Conservation (phyloP, 768 basidiomycete genomes). For the Gyrodon lividus region DNA sequence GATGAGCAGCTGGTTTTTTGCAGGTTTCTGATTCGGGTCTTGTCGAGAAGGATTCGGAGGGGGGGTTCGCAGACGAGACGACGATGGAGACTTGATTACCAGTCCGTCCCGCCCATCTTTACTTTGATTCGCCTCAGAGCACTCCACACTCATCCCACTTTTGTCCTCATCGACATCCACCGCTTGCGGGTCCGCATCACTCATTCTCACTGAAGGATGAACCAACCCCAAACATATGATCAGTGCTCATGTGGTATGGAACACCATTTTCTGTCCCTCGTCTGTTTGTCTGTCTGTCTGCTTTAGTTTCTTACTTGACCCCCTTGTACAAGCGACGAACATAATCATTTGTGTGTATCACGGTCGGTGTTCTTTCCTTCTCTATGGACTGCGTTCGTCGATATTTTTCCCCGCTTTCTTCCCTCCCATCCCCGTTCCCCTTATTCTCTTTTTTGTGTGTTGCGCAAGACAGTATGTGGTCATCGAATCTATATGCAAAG, state of each 20-base stretch:
- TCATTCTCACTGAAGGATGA: constrained; percentile 9
- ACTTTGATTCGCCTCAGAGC: constrained; percentile 21
- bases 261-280: constrained; percentile 15
- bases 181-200: not conserved
- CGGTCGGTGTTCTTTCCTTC: constrained; percentile 30
- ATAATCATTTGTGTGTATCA: constrained; percentile 24
- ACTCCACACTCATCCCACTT: constrained; percentile 28
- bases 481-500: not conserved
- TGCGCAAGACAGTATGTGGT: not conserved
- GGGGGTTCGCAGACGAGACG: constrained; percentile 7
- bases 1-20: constrained; percentile 31
- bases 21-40: constrained; percentile 25
- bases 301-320: constrained; percentile 14
- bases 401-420: not conserved
- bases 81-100: constrained; percentile 33
- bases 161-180: constrained; percentile 12
- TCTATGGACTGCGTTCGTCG: not conserved
- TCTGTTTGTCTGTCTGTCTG: constrained; percentile 20
- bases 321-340: constrained; percentile 20
- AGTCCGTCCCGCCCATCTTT: constrained; percentile 38
- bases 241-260: constrained; percentile 29
- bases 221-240: constrained; percentile 12
- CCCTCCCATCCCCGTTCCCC: not conserved
- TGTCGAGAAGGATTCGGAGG: constrained; percentile 10
- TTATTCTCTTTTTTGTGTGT: not conserved